Evolutionary conservation across 257 asterid species (phyloP).

Genomic region (Ajuga chamaepitys): DNA sequence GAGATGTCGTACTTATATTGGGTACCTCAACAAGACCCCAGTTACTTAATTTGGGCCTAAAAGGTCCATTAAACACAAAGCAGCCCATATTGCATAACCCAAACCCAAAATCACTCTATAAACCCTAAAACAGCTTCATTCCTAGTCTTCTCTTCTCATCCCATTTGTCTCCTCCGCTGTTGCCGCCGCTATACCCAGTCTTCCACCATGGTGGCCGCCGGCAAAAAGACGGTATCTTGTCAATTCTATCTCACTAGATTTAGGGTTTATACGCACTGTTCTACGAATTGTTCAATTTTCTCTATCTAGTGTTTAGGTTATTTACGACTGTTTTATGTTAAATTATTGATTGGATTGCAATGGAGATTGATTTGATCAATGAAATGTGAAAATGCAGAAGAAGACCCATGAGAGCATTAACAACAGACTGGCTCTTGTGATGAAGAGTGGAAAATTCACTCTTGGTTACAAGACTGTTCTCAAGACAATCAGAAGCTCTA

Average conservation of each 20-base stretch:
- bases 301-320: too few relatives aligned
- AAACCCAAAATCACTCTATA: neutral
- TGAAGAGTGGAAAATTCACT: slow-evolving; percentile 84
- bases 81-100: neutral
- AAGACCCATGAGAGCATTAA: slow-evolving; percentile 79
- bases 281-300: too few relatives aligned
- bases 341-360: neutral
- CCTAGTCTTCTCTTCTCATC: neutral
- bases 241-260: neutral
- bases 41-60: neutral
- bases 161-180: neutral
- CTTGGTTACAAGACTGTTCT: slow-evolving; percentile 87
- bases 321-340: neutral
- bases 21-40: neutral
- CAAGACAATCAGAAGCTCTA: slow-evolving; percentile 66
- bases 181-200: slow-evolving; percentile 15
- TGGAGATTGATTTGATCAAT: neutral
- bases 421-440: slow-evolving; percentile 68
- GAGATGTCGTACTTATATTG: neutral
- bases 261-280: neutral
- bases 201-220: slow-evolving; percentile 37
- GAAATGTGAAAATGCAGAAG: slow-evolving; percentile 42
- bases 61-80: neutral
- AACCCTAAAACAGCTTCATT: slow-evolving; percentile 24
- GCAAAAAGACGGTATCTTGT: slow-evolving; percentile 41